These are phyloP conservation scores for Lepidium campestre DNA, from an alignment of 441 rosid genomes.

Conservation along the genomic window DNA sequence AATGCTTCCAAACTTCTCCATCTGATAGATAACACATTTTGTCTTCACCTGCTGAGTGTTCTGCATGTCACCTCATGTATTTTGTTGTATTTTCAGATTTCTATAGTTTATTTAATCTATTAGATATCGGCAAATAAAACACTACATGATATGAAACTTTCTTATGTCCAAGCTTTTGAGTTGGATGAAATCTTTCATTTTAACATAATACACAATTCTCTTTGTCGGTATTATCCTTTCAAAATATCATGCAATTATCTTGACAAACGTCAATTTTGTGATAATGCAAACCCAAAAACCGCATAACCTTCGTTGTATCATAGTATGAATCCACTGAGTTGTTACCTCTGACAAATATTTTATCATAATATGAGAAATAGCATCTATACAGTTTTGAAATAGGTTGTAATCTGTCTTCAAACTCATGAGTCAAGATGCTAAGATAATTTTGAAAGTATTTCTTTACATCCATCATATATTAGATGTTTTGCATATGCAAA, in stretches of 20 bases:
- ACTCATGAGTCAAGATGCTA: neutral
- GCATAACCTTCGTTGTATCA: neutral
- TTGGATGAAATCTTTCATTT: neutral
- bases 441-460: neutral
- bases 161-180: neutral
- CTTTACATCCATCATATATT: neutral
- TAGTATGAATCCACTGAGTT: neutral
- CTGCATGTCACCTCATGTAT: neutral
- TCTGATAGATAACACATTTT: neutral
- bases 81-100: neutral
- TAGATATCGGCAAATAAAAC: neutral
- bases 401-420: neutral
- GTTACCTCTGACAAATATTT: neutral
- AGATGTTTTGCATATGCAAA: neutral
- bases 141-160: neutral
- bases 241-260: neutral
- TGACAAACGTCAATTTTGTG: neutral
- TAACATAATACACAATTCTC: neutral
- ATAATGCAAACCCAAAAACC: constrained; percentile 38
- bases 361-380: neutral
- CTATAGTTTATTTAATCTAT: neutral
- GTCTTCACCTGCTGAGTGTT: neutral
- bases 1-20: neutral
- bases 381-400: neutral
- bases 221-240: neutral